A percentile compares a stretch with the other conserved stretches of the same genome.
These are phyloP conservation scores for Solanum infundibuliforme DNA, from an alignment of 257 asterid species.

Conservation along the genomic window DNA sequence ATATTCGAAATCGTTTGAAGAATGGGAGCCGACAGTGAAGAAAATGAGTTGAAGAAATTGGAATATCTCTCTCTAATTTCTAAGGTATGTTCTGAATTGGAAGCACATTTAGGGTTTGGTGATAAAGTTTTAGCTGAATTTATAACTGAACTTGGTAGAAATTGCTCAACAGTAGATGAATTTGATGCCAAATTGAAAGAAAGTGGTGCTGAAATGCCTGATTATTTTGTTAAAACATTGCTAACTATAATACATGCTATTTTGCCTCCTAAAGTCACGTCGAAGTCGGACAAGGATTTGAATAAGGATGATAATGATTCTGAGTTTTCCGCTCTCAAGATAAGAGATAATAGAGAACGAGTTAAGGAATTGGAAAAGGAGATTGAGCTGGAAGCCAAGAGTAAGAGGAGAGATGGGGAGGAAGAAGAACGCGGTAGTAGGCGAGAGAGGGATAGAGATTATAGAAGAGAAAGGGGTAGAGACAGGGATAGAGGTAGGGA, in stretches of 20 bases:
- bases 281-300: conserved; percentile 24
- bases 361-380: conserved; percentile 81
- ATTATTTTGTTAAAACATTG: conserved; percentile 72
- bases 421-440: conserved; percentile 12
- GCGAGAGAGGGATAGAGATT: background rate
- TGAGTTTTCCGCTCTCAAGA: conserved; percentile 45
- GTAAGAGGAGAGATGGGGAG: conserved; percentile 23
- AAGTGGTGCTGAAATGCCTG: conserved; percentile 77
- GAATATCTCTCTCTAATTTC: conserved; percentile 75
- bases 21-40: conserved; percentile 32
- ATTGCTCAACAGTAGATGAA: conserved; percentile 40
- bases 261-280: conserved; percentile 45
- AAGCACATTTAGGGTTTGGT: conserved; percentile 56
- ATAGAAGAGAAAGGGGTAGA: conserved; percentile 16
- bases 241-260: conserved; percentile 81
- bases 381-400: conserved; percentile 54
- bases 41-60: conserved; percentile 48
- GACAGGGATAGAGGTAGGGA: conserved; percentile 22
- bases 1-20: background rate
- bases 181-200: conserved; percentile 57
- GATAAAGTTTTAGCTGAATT: conserved; percentile 78
- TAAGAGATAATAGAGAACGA: conserved; percentile 57
- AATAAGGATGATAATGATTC: conserved; percentile 26
- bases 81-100: conserved; percentile 75
- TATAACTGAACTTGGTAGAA: conserved; percentile 63